Base-by-base conservation (phyloP, 2,329 filamentous ascomycete species). In the Apiospora saccharicola region DNA sequence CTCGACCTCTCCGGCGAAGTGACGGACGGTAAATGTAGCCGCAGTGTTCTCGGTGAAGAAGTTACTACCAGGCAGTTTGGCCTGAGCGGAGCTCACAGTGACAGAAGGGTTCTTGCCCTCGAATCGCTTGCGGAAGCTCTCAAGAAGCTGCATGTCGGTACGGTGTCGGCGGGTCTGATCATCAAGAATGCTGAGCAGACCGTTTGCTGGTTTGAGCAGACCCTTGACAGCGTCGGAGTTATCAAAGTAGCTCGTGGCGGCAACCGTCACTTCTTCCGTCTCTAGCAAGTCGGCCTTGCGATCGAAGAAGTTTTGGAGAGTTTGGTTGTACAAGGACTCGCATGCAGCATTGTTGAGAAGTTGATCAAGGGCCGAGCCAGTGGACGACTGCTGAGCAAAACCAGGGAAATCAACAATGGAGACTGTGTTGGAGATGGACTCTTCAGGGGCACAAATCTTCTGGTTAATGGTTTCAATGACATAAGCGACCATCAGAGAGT, bases 361-460 rank as follows among this genome's bases (percentile, higher is more conserved):
- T 83, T 98, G 96, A 76, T 99, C 96, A 13, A 99, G 88, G 0
- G 92, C 89, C 1, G 94, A 98, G 24, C 92, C 91, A 0, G 96
- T 98, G 0, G 94, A 91, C 0, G 92, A 88, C 73, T 94, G 91
- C 81, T 97, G 94, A 16, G 95, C 89, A 81, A 99, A 99, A 26
- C 96, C 96, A 0, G 96, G 96, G 84, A 99, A 99, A 81, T 99
- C 96, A 70, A 99, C 92, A 70, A 99, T 91, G 6, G 95, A 97
- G 72, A 99, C 90, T 0, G 96, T 99, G 85, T 99, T 99, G 71
- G 91, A 93, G 71, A 99, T 94, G 26, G 92, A 86, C 70, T 98
- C 96, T 78, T 98, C 96, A 0, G 91, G 86, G 0, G 95, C 95
- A 79, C 95, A 98, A 12, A 97, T 90, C 74, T 90, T 91, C 81